A percentile compares a stretch with the other conserved stretches of the same genome.
These are phyloP conservation scores for Saitozyma podzolica DNA, from an alignment of 768 basidiomycete species.

Conservation along the genomic window DNA sequence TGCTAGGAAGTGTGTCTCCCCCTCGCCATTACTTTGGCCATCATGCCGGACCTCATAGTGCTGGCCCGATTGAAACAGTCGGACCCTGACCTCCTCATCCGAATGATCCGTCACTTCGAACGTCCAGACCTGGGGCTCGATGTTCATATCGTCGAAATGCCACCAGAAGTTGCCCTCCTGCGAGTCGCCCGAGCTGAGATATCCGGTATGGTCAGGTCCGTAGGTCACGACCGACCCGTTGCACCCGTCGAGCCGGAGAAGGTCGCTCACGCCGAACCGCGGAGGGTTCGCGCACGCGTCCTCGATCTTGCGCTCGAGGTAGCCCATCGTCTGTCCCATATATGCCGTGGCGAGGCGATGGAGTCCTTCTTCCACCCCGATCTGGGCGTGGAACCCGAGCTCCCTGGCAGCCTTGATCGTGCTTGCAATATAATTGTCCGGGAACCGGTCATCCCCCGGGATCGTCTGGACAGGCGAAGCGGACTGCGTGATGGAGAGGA, in stretches of 20 bases:
- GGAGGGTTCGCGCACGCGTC: constrained; percentile 10
- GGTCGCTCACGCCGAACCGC: constrained; percentile 7
- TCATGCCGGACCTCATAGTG: too few relatives aligned
- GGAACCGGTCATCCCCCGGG: constrained; percentile 18
- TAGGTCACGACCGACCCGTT: constrained; percentile 24
- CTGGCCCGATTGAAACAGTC: too few relatives aligned
- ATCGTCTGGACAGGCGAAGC: constrained; percentile 40
- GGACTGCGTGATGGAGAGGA: constrained; percentile 34
- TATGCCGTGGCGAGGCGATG: constrained; percentile 21
- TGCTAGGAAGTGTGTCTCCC: too few relatives aligned
- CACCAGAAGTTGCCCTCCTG: constrained; percentile 11
- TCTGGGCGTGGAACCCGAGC: constrained; percentile 30
- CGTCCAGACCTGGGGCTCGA: constrained; percentile 3
- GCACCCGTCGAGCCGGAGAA: constrained; percentile 34
- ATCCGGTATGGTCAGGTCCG: constrained; percentile 12
- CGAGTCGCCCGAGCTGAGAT: not conserved
- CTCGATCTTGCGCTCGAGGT: constrained; percentile 12
- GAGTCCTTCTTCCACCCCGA: constrained; percentile 36
- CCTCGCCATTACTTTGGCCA: too few relatives aligned
- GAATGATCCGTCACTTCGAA: constrained; percentile 3
- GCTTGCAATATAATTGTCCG: constrained; percentile 14
- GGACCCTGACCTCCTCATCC: too few relatives aligned
- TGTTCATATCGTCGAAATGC: constrained; percentile 3
- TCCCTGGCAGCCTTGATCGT: constrained; percentile 16
- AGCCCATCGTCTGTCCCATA: constrained; percentile 15